Evolutionary conservation across 495 filamentous ascomycete genomes (phyloP).

Genomic region (Mycothermus thermophilus): DNA sequence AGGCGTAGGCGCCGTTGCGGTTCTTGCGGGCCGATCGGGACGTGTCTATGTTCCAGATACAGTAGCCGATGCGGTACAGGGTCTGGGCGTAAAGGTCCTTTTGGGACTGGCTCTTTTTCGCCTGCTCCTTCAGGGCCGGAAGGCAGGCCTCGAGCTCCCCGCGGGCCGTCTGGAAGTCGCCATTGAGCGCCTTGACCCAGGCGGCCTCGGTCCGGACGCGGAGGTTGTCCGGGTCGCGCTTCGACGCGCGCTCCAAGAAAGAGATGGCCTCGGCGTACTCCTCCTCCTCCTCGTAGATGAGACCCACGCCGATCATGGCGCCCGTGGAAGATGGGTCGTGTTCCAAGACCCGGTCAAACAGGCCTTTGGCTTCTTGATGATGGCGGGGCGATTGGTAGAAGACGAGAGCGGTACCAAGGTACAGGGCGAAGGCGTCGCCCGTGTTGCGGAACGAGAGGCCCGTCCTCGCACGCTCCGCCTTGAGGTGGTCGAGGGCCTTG

Average conservation of each 20-base stretch:
- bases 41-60: constrained; percentile 70
- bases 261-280: constrained; percentile 65
- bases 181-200: constrained; percentile 79
- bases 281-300: constrained; percentile 86
- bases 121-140: constrained; percentile 32
- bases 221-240: constrained; percentile 54
- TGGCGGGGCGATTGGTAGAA: constrained; percentile 80
- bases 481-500: constrained; percentile 48
- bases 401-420: constrained; percentile 68
- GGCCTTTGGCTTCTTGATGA: constrained; percentile 67
- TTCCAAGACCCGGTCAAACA: constrained; percentile 68
- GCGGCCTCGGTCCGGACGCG: constrained; percentile 69
- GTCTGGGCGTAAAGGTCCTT: constrained; percentile 69
- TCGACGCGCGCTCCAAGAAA: constrained; percentile 61
- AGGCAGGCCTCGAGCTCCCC: constrained; percentile 58
- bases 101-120: constrained; percentile 30
- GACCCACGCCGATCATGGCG: constrained; percentile 76
- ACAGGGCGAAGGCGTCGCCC: constrained; percentile 57
- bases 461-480: constrained; percentile 45
- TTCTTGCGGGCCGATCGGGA: constrained; percentile 58
- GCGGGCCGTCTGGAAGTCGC: constrained; percentile 50
- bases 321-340: constrained; percentile 57
- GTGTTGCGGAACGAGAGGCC: constrained; percentile 54
- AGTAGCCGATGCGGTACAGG: constrained; percentile 76
- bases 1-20: constrained; percentile 58